phyloP scores from a whole-genome alignment of 495 filamentous ascomycete genomes.

The Hyaloscypha finlandica region DNA sequence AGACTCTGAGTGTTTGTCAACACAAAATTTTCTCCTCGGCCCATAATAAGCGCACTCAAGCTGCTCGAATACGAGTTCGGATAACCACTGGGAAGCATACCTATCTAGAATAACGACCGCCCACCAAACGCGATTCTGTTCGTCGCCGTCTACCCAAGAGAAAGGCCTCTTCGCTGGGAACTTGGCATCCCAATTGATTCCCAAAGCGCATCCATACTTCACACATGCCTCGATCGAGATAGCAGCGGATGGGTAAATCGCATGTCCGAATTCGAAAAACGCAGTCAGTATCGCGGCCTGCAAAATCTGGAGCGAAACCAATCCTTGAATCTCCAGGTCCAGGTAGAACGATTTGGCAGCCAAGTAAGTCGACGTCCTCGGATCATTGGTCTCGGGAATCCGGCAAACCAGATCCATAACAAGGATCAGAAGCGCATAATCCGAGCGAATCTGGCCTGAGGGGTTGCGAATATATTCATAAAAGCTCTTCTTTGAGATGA shows the following conservation, averaged over 20 bases:
- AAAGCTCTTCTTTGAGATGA: conserved; percentile 24
- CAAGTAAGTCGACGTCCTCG: conserved; percentile 40
- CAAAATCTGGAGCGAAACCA: conserved; percentile 42
- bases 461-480: conserved; percentile 7
- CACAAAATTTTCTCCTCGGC: not conserved
- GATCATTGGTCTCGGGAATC: conserved; percentile 20
- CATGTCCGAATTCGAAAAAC: conserved; percentile 48
- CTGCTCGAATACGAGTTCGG: not conserved
- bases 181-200: conserved; percentile 9
- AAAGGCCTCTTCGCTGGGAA: conserved; percentile 1
- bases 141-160: conserved; percentile 51
- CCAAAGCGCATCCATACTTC: conserved; percentile 36
- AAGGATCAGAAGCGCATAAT: conserved; percentile 47
- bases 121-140: conserved; percentile 52
- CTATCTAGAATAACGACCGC: conserved; percentile 49
- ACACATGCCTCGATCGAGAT: conserved; percentile 42
- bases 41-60: not conserved
- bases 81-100: conserved; percentile 18
- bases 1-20: conserved; percentile 3
- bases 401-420: conserved; percentile 46
- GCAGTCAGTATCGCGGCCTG: conserved; percentile 44
- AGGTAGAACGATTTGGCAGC: conserved; percentile 42
- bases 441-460: conserved; percentile 30
- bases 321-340: conserved; percentile 40
- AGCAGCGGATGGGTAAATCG: conserved; percentile 47